phyloP scores from a whole-genome alignment of 2,329 filamentous ascomycete species.

The Trichoderma semiorbis region DNA sequence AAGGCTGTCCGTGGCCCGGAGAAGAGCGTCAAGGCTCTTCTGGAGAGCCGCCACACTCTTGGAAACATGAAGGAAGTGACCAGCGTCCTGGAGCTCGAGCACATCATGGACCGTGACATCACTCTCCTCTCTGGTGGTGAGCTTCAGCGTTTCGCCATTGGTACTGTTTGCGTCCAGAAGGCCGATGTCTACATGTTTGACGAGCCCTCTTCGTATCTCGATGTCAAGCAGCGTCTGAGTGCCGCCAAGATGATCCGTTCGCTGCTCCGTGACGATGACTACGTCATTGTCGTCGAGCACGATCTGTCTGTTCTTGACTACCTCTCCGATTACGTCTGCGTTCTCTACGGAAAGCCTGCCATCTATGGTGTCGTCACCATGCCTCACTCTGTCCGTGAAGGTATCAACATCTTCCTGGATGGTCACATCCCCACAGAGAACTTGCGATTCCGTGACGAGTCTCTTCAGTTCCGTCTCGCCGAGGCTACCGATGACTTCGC shows the following conservation, averaged over 20 bases:
- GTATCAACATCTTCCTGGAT: slow-evolving; percentile 98
- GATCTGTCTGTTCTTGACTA: slow-evolving; percentile 98
- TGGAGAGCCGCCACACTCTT: slow-evolving; percentile 72
- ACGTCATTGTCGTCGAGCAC: slow-evolving; percentile 98
- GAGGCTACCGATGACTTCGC: slow-evolving; percentile 88
- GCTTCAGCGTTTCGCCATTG: slow-evolving; percentile 95
- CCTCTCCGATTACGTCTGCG: slow-evolving; percentile 96
- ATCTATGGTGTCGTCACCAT: slow-evolving; percentile 97
- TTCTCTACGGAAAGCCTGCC: slow-evolving; percentile 91
- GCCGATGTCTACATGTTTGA: slow-evolving; percentile 99
- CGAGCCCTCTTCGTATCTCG: slow-evolving; percentile 96
- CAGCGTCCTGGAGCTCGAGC: slow-evolving; percentile 78
- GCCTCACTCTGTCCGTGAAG: slow-evolving; percentile 92
- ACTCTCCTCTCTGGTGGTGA: slow-evolving; percentile 92
- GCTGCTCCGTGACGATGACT: slow-evolving; percentile 82
- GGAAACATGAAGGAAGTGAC: slow-evolving; percentile 79
- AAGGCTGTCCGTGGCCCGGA: slow-evolving; percentile 80
- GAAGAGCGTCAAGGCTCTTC: slow-evolving; percentile 74
- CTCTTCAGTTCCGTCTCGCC: slow-evolving; percentile 88
- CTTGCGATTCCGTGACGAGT: slow-evolving; percentile 95
- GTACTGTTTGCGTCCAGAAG: slow-evolving; percentile 90
- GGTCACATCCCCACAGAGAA: slow-evolving; percentile 98
- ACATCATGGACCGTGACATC: slow-evolving; percentile 91
- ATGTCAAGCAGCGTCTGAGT: slow-evolving; percentile 97
- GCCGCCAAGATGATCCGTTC: slow-evolving; percentile 91